A percentile compares a stretch with the other conserved stretches of the same genome.
Conservation (phyloP, 352 stramenopile genomes). For the Globisporangium splendens region DNA sequence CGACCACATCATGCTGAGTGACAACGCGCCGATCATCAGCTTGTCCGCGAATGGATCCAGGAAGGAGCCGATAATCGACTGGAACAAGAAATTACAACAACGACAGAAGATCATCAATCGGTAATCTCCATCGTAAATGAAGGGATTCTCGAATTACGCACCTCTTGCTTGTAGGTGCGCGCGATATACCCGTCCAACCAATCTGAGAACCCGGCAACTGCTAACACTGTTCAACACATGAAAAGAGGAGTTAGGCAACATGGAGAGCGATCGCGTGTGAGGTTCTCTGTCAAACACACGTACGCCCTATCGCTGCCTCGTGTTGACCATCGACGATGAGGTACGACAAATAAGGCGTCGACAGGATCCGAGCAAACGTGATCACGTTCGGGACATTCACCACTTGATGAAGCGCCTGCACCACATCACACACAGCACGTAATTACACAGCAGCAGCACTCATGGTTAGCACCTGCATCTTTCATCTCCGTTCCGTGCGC, state of each 20-base stretch:
- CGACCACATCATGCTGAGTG: conserved; percentile 69
- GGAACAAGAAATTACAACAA: not conserved
- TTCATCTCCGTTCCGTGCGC: too few relatives aligned
- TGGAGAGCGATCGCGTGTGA: too few relatives aligned
- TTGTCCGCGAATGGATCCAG: conserved; percentile 83
- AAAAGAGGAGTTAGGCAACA: too few relatives aligned
- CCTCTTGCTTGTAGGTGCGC: conserved; percentile 68
- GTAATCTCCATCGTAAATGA: not conserved
- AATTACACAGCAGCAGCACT: conserved; percentile 5
- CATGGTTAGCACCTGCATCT: not conserved
- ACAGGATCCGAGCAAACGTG: conserved; percentile 69
- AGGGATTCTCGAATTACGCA: conserved; percentile 6
- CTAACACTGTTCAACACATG: conserved; percentile 43
- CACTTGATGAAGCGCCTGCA: conserved; percentile 62
- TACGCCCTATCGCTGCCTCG: conserved; percentile 64
- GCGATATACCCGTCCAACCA: conserved; percentile 84
- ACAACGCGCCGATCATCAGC: conserved; percentile 71
- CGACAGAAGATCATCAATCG: not conserved
- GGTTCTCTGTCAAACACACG: conserved; percentile 4
- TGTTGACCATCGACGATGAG: conserved; percentile 70
- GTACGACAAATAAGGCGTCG: conserved; percentile 74
- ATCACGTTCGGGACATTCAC: conserved; percentile 80
- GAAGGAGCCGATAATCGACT: conserved; percentile 81
- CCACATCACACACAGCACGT: too few relatives aligned
- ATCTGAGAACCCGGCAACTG: conserved; percentile 65